Conservation (phyloP, 805 yeast species). For the Ogataea chonburiensis region DNA sequence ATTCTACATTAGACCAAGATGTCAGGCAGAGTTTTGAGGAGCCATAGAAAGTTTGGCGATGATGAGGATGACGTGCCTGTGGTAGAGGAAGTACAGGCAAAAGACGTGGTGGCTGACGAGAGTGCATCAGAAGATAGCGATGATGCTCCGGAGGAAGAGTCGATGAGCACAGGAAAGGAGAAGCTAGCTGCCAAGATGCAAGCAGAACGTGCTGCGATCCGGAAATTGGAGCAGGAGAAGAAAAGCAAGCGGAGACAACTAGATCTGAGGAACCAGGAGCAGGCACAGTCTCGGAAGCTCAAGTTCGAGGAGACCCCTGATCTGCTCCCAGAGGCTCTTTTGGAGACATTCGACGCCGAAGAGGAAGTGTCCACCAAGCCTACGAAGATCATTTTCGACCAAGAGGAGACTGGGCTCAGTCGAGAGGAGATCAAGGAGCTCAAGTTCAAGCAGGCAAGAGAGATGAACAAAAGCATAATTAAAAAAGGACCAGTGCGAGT, state of each 20-base stretch:
- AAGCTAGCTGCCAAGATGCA: conserved; percentile 13
- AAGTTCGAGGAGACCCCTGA: conserved; percentile 28
- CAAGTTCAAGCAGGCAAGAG: conserved; percentile 34
- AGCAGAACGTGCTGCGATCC: conserved; percentile 27
- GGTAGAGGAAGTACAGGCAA: conserved; percentile 12
- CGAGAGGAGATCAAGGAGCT: conserved; percentile 18
- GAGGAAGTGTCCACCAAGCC: conserved; percentile 18
- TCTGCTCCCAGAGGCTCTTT: conserved; percentile 40
- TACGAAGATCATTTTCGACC: conserved; percentile 37
- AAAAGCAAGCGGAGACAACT: conserved; percentile 33
- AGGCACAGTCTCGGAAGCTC: conserved; percentile 23
- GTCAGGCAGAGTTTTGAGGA: conserved; percentile 19
- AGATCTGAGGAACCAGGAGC: conserved; percentile 37
- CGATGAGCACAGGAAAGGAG: conserved; percentile 19
- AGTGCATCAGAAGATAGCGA: conserved; percentile 34
- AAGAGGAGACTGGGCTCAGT: conserved; percentile 13
- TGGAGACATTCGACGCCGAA: conserved; percentile 31
- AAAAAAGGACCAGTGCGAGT: conserved; percentile 45
- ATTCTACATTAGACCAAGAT: conserved; percentile 2
- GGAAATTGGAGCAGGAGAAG: conserved; percentile 27
- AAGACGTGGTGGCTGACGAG: conserved; percentile 14
- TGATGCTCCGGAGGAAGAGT: conserved; percentile 54
- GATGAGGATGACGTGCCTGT: conserved; percentile 12
- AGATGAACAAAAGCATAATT: conserved; percentile 28
- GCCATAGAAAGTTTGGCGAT: conserved; percentile 21